Conservation (phyloP, 257 asterid species). For the Solanum paucissectum region DNA sequence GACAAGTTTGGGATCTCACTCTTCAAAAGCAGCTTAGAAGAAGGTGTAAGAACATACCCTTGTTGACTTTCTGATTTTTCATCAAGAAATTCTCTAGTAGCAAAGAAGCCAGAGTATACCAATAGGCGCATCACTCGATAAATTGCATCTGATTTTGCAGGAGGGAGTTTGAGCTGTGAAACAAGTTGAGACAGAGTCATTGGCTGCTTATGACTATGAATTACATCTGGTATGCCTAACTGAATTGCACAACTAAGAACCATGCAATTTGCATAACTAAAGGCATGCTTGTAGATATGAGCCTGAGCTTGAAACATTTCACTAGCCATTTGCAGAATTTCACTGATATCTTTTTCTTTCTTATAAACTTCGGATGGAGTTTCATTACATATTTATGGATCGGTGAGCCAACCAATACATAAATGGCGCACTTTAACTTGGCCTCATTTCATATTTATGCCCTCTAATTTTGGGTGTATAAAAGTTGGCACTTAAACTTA, state of each 20-base stretch:
- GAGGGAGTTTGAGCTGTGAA: conserved; percentile 1
- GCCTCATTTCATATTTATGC: too few species aligned
- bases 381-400: too few species aligned
- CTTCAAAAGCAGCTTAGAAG: conserved; percentile 3
- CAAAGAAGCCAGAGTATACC: conserved; percentile 6
- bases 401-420: too few species aligned
- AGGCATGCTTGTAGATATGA: conserved; percentile 8
- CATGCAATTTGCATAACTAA: conserved; percentile 8
- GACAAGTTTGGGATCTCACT: background rate
- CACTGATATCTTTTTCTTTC: background rate
- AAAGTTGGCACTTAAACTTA: too few species aligned
- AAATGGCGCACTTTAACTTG: too few species aligned
- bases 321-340: background rate
- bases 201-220: conserved; percentile 13
- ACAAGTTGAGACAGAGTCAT: conserved; percentile 3
- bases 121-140: conserved; percentile 11
- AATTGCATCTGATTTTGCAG: conserved; percentile 2
- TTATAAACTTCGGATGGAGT: too few species aligned
- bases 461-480: accelerated
- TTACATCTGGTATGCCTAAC: conserved; percentile 5
- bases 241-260: conserved; percentile 9
- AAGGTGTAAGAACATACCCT: conserved; percentile 13
- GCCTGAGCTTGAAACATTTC: conserved; percentile 12
- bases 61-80: background rate
- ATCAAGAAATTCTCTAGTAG: background rate